Evolutionary conservation across 768 basidiomycete genomes (phyloP).

Genomic region (Vishniacozyma victoriae): DNA sequence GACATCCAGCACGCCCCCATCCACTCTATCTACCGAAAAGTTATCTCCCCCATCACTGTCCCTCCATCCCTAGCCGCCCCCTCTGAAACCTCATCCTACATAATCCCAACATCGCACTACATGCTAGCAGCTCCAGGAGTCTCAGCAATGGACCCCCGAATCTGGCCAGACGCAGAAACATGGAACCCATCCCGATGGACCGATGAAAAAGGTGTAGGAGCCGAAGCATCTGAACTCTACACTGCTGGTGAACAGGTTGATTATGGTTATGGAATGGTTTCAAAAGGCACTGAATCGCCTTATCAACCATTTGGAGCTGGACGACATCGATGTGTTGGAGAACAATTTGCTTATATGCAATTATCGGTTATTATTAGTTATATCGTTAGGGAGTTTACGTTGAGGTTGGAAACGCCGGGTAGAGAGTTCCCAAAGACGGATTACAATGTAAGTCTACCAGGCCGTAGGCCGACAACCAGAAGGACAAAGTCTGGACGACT

Average conservation of each 20-base stretch:
- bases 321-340: slow-evolving; percentile 59
- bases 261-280: slow-evolving; percentile 90
- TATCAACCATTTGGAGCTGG: slow-evolving; percentile 99
- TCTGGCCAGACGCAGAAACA: slow-evolving; percentile 66
- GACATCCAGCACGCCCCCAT: slow-evolving; percentile 70
- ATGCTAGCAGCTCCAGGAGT: slow-evolving; percentile 84
- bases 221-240: slow-evolving; percentile 69
- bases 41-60: slow-evolving; percentile 75
- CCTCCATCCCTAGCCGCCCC: slow-evolving; percentile 75
- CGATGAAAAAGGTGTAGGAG: slow-evolving; percentile 74
- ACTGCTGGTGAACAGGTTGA: slow-evolving; percentile 78
- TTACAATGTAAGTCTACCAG: slow-evolving; percentile 65
- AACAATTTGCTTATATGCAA: slow-evolving; percentile 89
- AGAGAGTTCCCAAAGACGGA: slow-evolving; percentile 75
- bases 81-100: slow-evolving; percentile 58
- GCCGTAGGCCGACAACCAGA: neutral
- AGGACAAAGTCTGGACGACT: neutral
- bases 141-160: slow-evolving; percentile 72
- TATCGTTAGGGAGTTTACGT: slow-evolving; percentile 67
- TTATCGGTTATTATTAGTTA: slow-evolving; percentile 75
- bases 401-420: slow-evolving; percentile 60
- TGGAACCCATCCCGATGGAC: slow-evolving; percentile 85
- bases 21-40: slow-evolving; percentile 68
- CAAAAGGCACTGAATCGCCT: slow-evolving; percentile 91
- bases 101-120: slow-evolving; percentile 83